Evolutionary conservation across 352 stramenopile genomes (phyloP).

Genomic region (Pythium sp.): DNA sequence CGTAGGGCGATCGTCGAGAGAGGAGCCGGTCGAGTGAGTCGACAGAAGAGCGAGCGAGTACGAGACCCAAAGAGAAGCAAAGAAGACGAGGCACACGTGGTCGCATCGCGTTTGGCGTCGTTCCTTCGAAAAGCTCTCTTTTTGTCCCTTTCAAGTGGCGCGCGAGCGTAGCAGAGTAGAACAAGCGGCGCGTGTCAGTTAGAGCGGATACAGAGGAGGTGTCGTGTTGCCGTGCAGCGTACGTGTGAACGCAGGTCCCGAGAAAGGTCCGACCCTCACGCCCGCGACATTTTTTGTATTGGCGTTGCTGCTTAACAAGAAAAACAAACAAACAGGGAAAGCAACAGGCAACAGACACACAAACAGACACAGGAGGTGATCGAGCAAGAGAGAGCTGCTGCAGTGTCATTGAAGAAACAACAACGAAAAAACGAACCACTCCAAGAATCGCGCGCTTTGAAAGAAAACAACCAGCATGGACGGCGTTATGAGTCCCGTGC

Average conservation of each 20-base stretch:
- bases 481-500: slow-evolving; percentile 4
- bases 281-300: slow-evolving; percentile 5
- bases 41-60: neutral
- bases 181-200: neutral
- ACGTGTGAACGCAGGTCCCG: neutral
- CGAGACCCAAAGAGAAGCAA: neutral
- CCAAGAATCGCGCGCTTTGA: neutral
- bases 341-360: neutral
- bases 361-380: neutral
- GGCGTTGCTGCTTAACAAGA: neutral
- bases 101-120: neutral
- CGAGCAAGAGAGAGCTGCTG: neutral
- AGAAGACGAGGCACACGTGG: slow-evolving; percentile 3
- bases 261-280: slow-evolving; percentile 7
- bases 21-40: neutral
- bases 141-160: neutral
- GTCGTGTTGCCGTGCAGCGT: neutral
- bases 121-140: slow-evolving; percentile 3
- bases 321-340: neutral
- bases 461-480: slow-evolving; percentile 2
- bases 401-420: neutral
- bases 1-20: neutral
- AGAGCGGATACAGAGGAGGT: neutral
- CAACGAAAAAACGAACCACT: neutral
- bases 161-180: neutral